Evolutionary conservation across 768 basidiomycete genomes (phyloP).

Genomic region (Asterophora lycoperdoides): DNA sequence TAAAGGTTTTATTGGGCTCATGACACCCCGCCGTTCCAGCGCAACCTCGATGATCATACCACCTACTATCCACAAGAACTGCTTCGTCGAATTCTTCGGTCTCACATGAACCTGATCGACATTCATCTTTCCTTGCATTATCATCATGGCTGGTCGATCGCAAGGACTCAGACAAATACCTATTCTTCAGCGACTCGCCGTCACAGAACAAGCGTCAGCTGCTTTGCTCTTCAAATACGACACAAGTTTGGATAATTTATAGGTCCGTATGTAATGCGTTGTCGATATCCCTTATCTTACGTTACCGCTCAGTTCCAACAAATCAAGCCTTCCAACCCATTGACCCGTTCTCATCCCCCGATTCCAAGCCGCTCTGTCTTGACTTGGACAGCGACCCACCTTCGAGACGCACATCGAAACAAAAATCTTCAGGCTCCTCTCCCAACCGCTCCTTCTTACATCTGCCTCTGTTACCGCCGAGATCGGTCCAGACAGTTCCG

Average conservation of each 20-base stretch:
- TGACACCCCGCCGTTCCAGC: conserved; percentile 19
- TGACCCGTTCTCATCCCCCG: conserved; percentile 38
- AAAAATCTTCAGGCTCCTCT: conserved; percentile 36
- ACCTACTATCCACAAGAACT: conserved; percentile 6
- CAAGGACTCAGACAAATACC: conserved; percentile 22
- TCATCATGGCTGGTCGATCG: conserved; percentile 34
- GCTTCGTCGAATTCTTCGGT: conserved; percentile 1
- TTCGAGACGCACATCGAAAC: conserved; percentile 22
- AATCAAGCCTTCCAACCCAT: conserved; percentile 19
- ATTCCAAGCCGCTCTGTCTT: conserved; percentile 43
- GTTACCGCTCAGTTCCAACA: conserved; percentile 13
- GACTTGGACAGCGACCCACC: conserved; percentile 29
- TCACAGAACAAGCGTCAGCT: conserved; percentile 16
- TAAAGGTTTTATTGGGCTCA: conserved; percentile 14
- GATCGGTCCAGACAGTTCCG: conserved; percentile 30
- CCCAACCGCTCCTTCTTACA: conserved; percentile 20
- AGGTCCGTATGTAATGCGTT: conserved; percentile 15
- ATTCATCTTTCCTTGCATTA: conserved; percentile 31
- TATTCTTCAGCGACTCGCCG: conserved; percentile 18
- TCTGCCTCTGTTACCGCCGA: conserved; percentile 17
- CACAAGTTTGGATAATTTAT: conserved; percentile 33
- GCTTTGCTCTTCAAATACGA: conserved; percentile 13
- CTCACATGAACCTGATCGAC: conserved; percentile 10
- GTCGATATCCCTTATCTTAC: neutral
- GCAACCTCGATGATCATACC: conserved; percentile 28